A percentile compares a stretch with the other conserved stretches of the same genome.
These are phyloP conservation scores for Iris macrosiphon DNA, from an alignment of 106 monocot genomes.

Conservation along the genomic window DNA sequence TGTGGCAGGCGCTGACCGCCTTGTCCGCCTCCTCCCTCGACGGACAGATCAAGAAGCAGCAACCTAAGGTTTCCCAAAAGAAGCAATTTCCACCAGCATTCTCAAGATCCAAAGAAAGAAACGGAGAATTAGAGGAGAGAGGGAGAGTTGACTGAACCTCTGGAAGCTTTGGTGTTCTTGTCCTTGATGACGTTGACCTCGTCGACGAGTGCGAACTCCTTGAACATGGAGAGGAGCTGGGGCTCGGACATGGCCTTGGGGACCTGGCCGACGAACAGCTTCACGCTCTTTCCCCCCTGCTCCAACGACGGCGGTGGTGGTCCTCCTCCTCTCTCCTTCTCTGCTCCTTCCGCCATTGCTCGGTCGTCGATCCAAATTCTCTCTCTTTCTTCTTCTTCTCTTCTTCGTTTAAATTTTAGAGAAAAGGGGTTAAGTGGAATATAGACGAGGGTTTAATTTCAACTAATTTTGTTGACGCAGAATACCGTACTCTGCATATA, in stretches of 20 bases:
- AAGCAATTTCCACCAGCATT: conserved; percentile 3
- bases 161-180: conserved; percentile 74
- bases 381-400: neutral
- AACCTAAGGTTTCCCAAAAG: conserved; percentile 42
- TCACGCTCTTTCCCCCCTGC: conserved; percentile 60
- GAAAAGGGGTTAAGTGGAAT: too few species aligned
- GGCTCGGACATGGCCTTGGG: conserved; percentile 92
- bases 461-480: too few species aligned
- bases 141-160: conserved; percentile 38
- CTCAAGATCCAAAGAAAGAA: conserved; percentile 11
- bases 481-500: too few species aligned
- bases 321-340: conserved; percentile 1
- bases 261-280: conserved; percentile 98
- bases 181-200: conserved; percentile 97
- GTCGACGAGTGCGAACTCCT: conserved; percentile 83
- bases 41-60: conserved; percentile 92
- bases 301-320: conserved; percentile 3
- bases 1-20: conserved; percentile 78
- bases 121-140: neutral
- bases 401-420: too few species aligned
- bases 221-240: conserved; percentile 72
- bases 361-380: neutral
- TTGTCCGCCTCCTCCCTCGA: conserved; percentile 89
- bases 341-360: conserved; percentile 46
- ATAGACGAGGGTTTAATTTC: too few species aligned